Conservation (phyloP, 2,329 filamentous ascomycete species). For the Aspergillus sp. region DNA sequence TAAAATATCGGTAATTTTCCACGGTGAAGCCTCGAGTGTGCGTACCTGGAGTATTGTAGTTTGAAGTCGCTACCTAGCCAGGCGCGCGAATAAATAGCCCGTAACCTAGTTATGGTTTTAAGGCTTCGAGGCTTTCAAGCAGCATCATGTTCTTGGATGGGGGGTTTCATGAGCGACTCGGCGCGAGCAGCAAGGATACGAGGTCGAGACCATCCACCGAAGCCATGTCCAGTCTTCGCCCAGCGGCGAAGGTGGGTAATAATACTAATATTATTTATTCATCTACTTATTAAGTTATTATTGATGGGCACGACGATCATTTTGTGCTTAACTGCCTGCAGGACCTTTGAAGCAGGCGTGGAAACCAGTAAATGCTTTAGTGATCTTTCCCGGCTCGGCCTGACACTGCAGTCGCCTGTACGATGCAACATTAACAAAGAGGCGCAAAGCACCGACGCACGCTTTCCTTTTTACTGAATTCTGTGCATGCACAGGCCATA, state of each 20-base stretch:
- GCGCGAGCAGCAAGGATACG: conserved; percentile 15
- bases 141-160: not conserved
- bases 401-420: not conserved
- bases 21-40: conserved; percentile 6
- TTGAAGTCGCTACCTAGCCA: too few relatives aligned
- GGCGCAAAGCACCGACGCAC: not conserved
- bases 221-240: not conserved
- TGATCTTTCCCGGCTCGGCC: too few relatives aligned
- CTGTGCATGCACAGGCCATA: not conserved
- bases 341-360: not conserved
- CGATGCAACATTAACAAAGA: not conserved
- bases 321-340: not conserved
- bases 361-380: not conserved
- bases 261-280: not conserved
- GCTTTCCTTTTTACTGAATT: not conserved
- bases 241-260: not conserved
- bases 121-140: not conserved
- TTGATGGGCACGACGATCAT: not conserved
- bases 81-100: too few relatives aligned
- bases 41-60: not conserved
- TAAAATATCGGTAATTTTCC: conserved; percentile 9
- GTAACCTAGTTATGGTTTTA: not conserved
- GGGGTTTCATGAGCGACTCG: not conserved
- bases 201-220: conserved; percentile 13
- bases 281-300: not conserved